phyloP scores from a whole-genome alignment of 139 green algal species.

The Coccomyxa sp. region DNA sequence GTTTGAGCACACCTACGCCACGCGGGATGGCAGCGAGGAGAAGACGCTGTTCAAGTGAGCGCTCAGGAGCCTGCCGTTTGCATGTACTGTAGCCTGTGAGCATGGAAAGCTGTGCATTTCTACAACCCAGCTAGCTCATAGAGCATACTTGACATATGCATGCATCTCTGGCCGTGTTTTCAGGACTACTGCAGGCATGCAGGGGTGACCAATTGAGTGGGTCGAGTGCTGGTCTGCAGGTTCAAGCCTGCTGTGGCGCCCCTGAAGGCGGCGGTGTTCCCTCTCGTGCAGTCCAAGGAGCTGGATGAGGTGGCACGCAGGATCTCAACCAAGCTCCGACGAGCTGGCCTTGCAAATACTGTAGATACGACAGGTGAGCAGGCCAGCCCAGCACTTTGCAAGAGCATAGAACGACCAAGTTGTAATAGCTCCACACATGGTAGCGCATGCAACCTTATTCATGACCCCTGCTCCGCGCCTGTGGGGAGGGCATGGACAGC shows the following conservation, averaged over 20 bases:
- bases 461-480: too few species aligned
- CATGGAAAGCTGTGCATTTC: too few species aligned
- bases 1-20: slow-evolving; percentile 96
- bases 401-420: too few species aligned
- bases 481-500: too few species aligned
- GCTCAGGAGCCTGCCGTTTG: neutral
- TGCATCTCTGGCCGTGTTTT: too few species aligned
- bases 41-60: slow-evolving; percentile 35
- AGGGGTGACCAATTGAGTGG: too few species aligned
- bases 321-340: slow-evolving; percentile 50
- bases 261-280: slow-evolving; percentile 95
- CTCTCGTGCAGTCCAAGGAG: slow-evolving; percentile 66
- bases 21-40: slow-evolving; percentile 45
- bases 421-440: too few species aligned
- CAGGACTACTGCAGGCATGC: too few species aligned
- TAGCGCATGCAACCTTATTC: too few species aligned
- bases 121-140: too few species aligned
- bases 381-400: neutral
- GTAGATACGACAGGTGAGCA: slow-evolving; percentile 82
- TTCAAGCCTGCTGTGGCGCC: slow-evolving; percentile 93
- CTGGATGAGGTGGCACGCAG: slow-evolving; percentile 55
- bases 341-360: slow-evolving; percentile 75
- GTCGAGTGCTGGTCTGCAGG: neutral
- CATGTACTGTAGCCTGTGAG: too few species aligned
- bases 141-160: too few species aligned